Percentiles rank a stretch among this genome's conserved stretches.
Evolutionary conservation across 192 early-diverging fungal species (phyloP).

Genomic region (Coemansia javaensis): DNA sequence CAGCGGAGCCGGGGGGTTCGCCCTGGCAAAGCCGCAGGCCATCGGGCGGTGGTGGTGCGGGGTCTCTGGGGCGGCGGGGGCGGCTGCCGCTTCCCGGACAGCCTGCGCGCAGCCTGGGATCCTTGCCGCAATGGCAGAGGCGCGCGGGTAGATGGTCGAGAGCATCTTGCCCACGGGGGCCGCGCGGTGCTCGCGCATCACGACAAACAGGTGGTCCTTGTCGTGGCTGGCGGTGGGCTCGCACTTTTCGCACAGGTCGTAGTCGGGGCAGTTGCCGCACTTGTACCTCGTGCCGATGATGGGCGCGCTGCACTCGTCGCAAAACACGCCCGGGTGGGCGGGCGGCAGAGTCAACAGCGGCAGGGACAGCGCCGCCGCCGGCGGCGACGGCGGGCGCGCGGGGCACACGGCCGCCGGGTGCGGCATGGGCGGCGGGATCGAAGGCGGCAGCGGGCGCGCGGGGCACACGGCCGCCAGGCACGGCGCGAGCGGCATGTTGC

Average conservation of each 20-base stretch:
- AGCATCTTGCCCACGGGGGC: constrained; percentile 19
- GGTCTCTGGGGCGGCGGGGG: no score
- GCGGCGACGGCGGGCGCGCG: constrained; percentile 7
- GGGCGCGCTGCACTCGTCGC: constrained; percentile 56
- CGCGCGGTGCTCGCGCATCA: constrained; percentile 59
- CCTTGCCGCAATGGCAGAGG: constrained; percentile 46
- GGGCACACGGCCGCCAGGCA: background rate
- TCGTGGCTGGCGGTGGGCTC: constrained; percentile 66
- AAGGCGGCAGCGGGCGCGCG: constrained; percentile 7
- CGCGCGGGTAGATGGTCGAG: constrained; percentile 4
- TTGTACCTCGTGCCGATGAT: constrained; percentile 88
- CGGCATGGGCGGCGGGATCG: background rate
- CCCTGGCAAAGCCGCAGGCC: no score
- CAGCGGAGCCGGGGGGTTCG: constrained; percentile 26
- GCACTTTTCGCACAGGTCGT: constrained; percentile 89
- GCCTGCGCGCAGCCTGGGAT: no score
- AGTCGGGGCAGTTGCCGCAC: constrained; percentile 92
- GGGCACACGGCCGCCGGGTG: background rate
- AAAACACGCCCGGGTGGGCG: constrained; percentile 21
- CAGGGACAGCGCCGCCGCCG: background rate
- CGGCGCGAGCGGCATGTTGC: background rate
- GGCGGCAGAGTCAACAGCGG: no score
- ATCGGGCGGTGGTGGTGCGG: no score
- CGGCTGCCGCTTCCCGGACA: no score
- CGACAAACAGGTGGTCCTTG: constrained; percentile 81